These are phyloP conservation scores for Panicum miliaceum DNA, from an alignment of 176 grass and related monocot genomes.

Conservation along the genomic window DNA sequence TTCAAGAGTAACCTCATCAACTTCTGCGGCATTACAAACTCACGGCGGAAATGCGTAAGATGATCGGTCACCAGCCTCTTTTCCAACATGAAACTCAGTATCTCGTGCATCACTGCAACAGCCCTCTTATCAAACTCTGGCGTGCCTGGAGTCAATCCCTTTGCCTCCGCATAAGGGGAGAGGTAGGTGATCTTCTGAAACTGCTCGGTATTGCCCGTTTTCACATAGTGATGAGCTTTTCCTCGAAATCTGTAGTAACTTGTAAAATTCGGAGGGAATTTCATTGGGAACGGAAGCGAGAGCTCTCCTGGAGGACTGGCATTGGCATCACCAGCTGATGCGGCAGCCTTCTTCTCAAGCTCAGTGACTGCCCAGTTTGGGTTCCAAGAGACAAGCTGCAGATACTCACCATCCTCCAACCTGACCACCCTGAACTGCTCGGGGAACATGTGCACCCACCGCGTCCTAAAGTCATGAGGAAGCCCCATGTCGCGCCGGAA, in stretches of 20 bases:
- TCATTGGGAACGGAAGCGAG: slow-evolving; percentile 78
- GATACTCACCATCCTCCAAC: slow-evolving; percentile 59
- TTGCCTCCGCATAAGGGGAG: slow-evolving; percentile 77
- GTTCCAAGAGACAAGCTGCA: slow-evolving; percentile 82
- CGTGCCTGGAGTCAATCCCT: slow-evolving; percentile 57
- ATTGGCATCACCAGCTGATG: slow-evolving; percentile 18
- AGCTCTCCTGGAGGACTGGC: slow-evolving; percentile 55
- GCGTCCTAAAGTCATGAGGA: slow-evolving; percentile 65
- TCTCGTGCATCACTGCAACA: slow-evolving; percentile 82
- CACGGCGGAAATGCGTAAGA: slow-evolving; percentile 76
- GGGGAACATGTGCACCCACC: slow-evolving; percentile 83
- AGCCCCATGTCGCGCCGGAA: slow-evolving; percentile 77
- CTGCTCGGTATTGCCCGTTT: slow-evolving; percentile 54
- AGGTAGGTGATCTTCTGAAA: slow-evolving; percentile 72
- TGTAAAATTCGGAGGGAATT: slow-evolving; percentile 70
- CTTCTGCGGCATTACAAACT: slow-evolving; percentile 96
- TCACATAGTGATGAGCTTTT: slow-evolving; percentile 65
- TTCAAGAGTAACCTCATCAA: slow-evolving; percentile 83
- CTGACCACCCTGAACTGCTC: slow-evolving; percentile 61
- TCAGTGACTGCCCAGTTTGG: slow-evolving; percentile 76
- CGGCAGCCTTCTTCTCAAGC: slow-evolving; percentile 64
- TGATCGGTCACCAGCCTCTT: slow-evolving; percentile 91
- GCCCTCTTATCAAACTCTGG: slow-evolving; percentile 90
- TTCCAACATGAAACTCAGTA: slow-evolving; percentile 83
- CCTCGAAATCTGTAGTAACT: slow-evolving; percentile 59